Conservation (phyloP, 768 basidiomycete species). For the Cystofilobasidium capitatum region DNA sequence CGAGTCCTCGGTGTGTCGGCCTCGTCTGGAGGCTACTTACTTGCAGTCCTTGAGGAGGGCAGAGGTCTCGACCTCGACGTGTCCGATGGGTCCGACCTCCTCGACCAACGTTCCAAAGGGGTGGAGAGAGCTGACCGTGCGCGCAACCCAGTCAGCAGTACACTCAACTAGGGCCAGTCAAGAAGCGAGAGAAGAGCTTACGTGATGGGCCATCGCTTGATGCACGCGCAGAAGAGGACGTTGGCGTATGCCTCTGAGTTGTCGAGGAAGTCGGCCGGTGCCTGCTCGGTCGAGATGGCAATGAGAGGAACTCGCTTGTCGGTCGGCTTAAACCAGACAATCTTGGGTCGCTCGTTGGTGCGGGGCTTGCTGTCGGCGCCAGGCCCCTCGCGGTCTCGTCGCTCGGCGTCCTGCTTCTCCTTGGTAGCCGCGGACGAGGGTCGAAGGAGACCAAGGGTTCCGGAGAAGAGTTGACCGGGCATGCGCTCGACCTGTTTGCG, state of each 20-base stretch:
- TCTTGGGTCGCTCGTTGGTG: constrained; percentile 85
- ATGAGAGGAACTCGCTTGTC: constrained; percentile 98
- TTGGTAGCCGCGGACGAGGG: constrained; percentile 96
- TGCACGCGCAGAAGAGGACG: constrained; percentile 90
- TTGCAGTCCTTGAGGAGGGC: constrained; percentile 97
- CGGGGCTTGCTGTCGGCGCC: constrained; percentile 67
- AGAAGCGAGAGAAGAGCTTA: constrained; percentile 13
- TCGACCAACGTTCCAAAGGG: constrained; percentile 97
- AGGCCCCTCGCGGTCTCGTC: constrained; percentile 82
- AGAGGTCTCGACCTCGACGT: constrained; percentile 94
- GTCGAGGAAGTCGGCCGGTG: constrained; percentile 87
- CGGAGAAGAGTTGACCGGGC: constrained; percentile 97
- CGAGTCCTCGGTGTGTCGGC: neutral
- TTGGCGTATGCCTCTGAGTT: constrained; percentile 83
- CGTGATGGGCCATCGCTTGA: constrained; percentile 82
- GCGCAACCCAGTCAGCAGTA: neutral
- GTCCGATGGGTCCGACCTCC: constrained; percentile 95
- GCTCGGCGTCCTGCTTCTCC: constrained; percentile 96
- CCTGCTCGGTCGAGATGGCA: constrained; percentile 97
- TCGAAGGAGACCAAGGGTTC: constrained; percentile 85
- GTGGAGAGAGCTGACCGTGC: constrained; percentile 89
- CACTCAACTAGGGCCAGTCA: neutral
- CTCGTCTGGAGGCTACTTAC: constrained; percentile 38
- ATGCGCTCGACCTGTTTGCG: constrained; percentile 69
- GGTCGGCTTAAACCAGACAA: constrained; percentile 99